Base-by-base conservation (phyloP, 176 grass and related monocot genomes). In the Ensete glaucum region DNA sequence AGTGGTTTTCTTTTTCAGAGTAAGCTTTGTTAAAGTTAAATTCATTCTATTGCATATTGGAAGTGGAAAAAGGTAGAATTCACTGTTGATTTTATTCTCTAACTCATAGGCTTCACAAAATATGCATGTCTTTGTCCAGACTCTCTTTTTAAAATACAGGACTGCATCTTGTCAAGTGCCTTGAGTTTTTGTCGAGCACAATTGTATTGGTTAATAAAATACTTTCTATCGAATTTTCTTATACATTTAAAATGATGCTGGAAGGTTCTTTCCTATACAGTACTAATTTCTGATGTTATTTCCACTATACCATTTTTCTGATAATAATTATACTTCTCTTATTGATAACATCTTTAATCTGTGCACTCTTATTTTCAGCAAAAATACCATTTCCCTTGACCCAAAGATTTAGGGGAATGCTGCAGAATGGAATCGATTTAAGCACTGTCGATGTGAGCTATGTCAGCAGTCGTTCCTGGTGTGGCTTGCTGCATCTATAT, bases 381-480 rank as follows among this genome's bases (percentile, higher is more conserved):
- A 99, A 99, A 82, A 85, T 99, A 71, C 88, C 96, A 20, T 99
- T 99, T 65, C 96, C 96, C 54, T 81, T 99, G 81, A 99, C 96
- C 64, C 96, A 88, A 64, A 81, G 96, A 77, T 99, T 99, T 64
- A 90, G 91, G 81, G 84, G 86, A 82, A 99, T 99, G 96, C 81
- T 93, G 76, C 96, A 99, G 81, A 99, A 99, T 75, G 96, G 96
- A 57, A 99, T 99, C 77, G 96, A 99, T 81, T 76, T 99, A 34
- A 99, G 91, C 26, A 99, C 96, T 79, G 91, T 99, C 72, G 96
- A 99, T 56, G 96, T 99, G 76, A 99, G 96, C 81, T 99, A 99
- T 64, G 96, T 99, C 76, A 99, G 96, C 83, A 99, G 96, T 82
- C 96, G 96, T 67, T 99, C 96, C 77, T 99, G 96, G 96, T 99